Evolutionary conservation across 1,284 basidiomycete species (phyloP), one percentile per base, ranked within the genome.

Genomic region (Marasmius oreades): DNA sequence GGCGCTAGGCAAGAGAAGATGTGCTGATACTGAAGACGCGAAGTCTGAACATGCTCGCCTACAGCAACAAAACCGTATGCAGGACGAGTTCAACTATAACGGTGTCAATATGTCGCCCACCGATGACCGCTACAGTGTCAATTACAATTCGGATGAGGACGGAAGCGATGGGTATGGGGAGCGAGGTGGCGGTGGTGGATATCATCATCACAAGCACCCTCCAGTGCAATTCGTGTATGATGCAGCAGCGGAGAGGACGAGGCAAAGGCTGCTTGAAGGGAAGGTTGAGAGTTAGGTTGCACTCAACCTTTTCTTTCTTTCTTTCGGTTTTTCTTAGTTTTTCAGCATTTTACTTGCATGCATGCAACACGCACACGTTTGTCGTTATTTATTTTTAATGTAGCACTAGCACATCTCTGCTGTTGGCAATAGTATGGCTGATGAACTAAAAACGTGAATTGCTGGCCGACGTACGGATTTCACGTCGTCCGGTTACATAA

Each of bases 181-280:
- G 5, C 26, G 42, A n/a, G 18, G 37, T 18, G 23, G 52, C 10
- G 24, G 20, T 5, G 33, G 36, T 23, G 24, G 36, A 34, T 31
- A 31, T 31, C n/a, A 20, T 26, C 33, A 20, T 23, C 51, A 58
- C 23, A 66, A 23, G 56, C 65, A 39, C 67, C 66, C 60, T 58
- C 77, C 79, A 2, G 76, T 81, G 36, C 78, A 80, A n/a, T 92
- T 84, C 69, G 87, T 86, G 23, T 92, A 92, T 67, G 90, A 92
- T 66, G 90, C 90, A 0, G 88, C 85, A 1, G 89, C 88, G 16
- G 90, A 92, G 69, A 79, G 87, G 59, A 84, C 82, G 52, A 74
- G 79, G 62, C 78, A 88, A 71, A 75, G 84, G 51, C 71, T 88
- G 48, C 70, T 72, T 56, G 78, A 84, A 54, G 77, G 72, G 14